These are phyloP conservation scores for Cordyceps fumosorosea DNA, from an alignment of 2,329 filamentous ascomycete species.

Conservation along the genomic window DNA sequence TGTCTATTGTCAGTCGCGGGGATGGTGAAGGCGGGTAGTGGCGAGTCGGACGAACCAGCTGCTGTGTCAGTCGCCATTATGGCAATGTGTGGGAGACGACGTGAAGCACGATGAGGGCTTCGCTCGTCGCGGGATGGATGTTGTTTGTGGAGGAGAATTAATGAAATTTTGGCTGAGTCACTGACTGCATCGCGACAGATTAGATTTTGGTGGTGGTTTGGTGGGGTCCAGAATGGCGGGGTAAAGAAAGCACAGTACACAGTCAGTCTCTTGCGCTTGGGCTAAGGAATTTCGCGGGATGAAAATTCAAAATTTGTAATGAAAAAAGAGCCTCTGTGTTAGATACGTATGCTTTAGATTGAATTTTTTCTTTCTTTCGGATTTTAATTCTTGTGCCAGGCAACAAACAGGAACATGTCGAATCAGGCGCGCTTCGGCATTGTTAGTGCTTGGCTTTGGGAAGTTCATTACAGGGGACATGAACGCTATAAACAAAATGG, in stretches of 20 bases:
- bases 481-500: no score
- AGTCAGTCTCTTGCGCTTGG: no score
- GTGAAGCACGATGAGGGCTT: neutral
- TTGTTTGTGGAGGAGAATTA: neutral
- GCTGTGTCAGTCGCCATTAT: slow-evolving; percentile 1
- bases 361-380: no score
- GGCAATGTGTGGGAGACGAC: neutral
- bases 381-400: no score
- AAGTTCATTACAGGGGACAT: no score
- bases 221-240: slow-evolving; percentile 2
- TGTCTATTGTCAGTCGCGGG: neutral
- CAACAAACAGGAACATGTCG: no score
- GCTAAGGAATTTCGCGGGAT: no score
- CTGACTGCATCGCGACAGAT: neutral
- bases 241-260: neutral
- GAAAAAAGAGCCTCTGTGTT: no score
- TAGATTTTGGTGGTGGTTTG: neutral
- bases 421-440: no score
- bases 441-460: no score
- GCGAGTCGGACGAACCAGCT: neutral
- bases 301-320: no score
- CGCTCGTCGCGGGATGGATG: neutral
- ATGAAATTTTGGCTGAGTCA: slow-evolving; percentile 13
- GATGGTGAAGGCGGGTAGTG: neutral
- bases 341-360: no score